Percentiles rank a stretch among this genome's conserved stretches.
phyloP scores from a whole-genome alignment of 1,284 basidiomycete species.

The Melampsora abietis-canadensis region DNA sequence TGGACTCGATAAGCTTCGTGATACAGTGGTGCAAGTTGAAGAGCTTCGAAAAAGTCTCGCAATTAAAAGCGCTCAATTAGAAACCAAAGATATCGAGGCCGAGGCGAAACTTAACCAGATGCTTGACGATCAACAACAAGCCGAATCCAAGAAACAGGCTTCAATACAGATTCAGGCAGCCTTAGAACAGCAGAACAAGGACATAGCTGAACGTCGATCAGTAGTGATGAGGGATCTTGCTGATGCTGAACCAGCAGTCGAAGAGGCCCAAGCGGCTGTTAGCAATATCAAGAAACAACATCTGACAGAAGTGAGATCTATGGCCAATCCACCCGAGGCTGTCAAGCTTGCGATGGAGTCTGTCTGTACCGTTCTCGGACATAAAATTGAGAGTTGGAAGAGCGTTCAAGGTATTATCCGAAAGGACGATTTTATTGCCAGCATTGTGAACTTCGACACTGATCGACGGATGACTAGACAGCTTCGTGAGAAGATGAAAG shows the following conservation, averaged over 20 bases:
- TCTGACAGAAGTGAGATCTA: conserved; percentile 92
- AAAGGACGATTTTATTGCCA: conserved; percentile 92
- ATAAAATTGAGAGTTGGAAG: conserved; percentile 95
- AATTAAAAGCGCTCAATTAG: conserved; percentile 84
- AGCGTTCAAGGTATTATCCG: conserved; percentile 94
- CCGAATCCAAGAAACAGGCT: conserved; percentile 93
- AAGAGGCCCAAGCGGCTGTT: conserved; percentile 90
- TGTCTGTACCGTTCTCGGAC: conserved; percentile 93
- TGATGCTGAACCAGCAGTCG: conserved; percentile 93
- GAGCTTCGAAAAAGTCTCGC: conserved; percentile 92
- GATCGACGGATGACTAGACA: conserved; percentile 80
- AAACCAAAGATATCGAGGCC: conserved; percentile 88
- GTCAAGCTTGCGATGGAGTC: conserved; percentile 99
- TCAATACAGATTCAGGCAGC: conserved; percentile 94
- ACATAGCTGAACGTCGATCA: conserved; percentile 80
- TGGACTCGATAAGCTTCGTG: conserved; percentile 91
- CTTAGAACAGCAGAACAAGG: conserved; percentile 80
- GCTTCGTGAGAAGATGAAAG: conserved; percentile 87
- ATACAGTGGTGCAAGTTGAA: conserved; percentile 93
- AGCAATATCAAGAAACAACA: conserved; percentile 97
- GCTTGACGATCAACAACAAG: conserved; percentile 97
- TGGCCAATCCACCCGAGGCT: conserved; percentile 97
- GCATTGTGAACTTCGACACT: conserved; percentile 97
- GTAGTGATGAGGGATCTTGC: conserved; percentile 94
- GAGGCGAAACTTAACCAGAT: conserved; percentile 96